These are phyloP conservation scores for Coemansia aciculifera DNA, from an alignment of 192 early-diverging fungal genomes.

Conservation along the genomic window DNA sequence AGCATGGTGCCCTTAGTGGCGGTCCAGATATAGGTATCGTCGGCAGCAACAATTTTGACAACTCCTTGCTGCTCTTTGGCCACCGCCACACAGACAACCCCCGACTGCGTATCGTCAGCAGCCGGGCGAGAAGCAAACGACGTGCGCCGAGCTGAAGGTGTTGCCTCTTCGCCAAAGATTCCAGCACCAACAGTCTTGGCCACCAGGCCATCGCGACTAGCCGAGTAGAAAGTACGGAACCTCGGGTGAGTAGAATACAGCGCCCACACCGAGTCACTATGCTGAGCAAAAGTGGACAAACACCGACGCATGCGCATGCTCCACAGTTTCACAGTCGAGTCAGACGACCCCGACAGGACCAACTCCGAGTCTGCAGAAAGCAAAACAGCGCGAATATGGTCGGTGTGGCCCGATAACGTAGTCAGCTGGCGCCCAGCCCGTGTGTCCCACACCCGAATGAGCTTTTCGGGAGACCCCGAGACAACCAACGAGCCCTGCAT, in stretches of 20 bases:
- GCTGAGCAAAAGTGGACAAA: conserved; percentile 85
- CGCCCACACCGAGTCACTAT: conserved; percentile 88
- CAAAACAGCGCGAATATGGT: conserved; percentile 87
- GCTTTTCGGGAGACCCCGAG: conserved; percentile 91
- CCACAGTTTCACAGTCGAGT: conserved; percentile 98
- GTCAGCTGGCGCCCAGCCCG: conserved; percentile 68
- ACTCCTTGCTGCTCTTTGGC: conserved; percentile 84
- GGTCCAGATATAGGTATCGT: conserved; percentile 89
- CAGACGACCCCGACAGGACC: conserved; percentile 88
- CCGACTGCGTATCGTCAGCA: conserved; percentile 21
- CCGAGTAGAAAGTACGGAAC: conserved; percentile 89
- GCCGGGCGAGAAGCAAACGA: conserved; percentile 17
- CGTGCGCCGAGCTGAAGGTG: conserved; percentile 12
- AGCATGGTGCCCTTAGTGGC: conserved; percentile 82
- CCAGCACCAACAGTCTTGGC: conserved; percentile 74
- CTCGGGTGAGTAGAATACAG: conserved; percentile 82
- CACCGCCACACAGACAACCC: conserved; percentile 71
- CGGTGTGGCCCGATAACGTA: conserved; percentile 90
- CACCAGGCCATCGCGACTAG: conserved; percentile 87
- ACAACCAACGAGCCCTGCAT: conserved; percentile 75
- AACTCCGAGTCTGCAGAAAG: conserved; percentile 85
- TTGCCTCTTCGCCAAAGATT: conserved; percentile 18
- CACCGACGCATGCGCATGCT: conserved; percentile 84
- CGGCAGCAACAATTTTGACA: conserved; percentile 79
- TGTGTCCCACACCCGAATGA: conserved; percentile 90